Base-by-base conservation (phyloP, 371 early-diverging fungal species). In the Umbelopsis sp. region DNA sequence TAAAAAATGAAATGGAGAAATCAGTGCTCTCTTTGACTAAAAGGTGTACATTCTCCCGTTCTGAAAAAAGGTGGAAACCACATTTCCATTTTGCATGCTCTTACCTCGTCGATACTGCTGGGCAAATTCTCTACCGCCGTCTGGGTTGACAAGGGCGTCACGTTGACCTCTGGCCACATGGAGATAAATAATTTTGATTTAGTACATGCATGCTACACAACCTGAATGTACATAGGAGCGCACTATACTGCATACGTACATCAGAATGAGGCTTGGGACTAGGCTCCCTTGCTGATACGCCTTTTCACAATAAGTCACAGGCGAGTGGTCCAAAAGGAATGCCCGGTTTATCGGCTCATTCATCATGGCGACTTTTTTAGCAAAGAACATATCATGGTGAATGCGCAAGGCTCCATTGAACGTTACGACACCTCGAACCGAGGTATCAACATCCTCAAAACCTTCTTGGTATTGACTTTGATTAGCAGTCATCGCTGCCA, bases 401-500 rank as follows among this genome's bases (percentile, higher is more conserved):
- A 65, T 35, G 8, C 75, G 67, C 48, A 89, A 52, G 14, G 67
- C 67, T 25, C 84, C 89, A 68, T 80, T 87, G 7, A 84, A 51
- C 37, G 75, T 71, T 16, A 87, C 69, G 4, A 85, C 83, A 20
- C 85, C 89, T 63, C 84, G 85, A 0, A 92, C 86, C 35, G 82
- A 72, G 0, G 92, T 91, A 72, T 93, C 92, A 1, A 88, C 85
- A 4, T 74, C 41, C 64, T 92, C 93, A 69, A 91, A 93, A 24
- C 90, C 91, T 41, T 88, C 87, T 65, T 93, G 93, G 63, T 81
- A 92, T 64, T 80, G 69, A 7, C 83, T 77, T 32, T 83, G 77
- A 69, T 91, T 90, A 8, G 79, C 77, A 18, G 91, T 92, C 63
- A 93, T 67, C 10, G 91, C 87, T 35, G 84, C 70, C 76, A 92